phyloP scores from a whole-genome alignment of 1,284 basidiomycete genomes.

The Ceratobasidium sp. region DNA sequence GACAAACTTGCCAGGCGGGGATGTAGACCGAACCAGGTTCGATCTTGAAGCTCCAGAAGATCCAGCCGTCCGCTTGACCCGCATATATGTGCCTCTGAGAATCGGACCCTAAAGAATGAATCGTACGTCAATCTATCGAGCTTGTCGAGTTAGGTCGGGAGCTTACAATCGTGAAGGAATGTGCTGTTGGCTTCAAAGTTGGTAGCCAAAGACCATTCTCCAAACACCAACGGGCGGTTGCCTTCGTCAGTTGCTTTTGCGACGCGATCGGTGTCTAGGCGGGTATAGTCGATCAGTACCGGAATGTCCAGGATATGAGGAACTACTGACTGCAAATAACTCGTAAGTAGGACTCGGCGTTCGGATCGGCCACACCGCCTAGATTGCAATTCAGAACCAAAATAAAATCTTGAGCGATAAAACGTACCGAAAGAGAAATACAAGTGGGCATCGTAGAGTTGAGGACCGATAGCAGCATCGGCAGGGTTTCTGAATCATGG shows the following conservation, averaged over 20 bases:
- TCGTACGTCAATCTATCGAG: constrained; percentile 73
- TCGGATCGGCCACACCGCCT: constrained; percentile 76
- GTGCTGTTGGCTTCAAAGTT: constrained; percentile 72
- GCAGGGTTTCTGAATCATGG: constrained; percentile 66
- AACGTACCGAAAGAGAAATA: constrained; percentile 69
- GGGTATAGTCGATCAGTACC: constrained; percentile 18
- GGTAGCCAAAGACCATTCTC: constrained; percentile 79
- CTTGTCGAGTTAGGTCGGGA: not conserved
- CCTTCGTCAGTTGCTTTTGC: constrained; percentile 62
- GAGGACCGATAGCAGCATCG: constrained; percentile 72
- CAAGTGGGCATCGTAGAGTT: constrained; percentile 82
- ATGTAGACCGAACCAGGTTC: constrained; percentile 59
- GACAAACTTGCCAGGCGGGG: constrained; percentile 32
- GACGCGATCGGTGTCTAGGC: constrained; percentile 57
- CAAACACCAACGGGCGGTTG: constrained; percentile 64
- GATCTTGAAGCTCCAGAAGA: constrained; percentile 83
- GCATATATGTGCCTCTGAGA: constrained; percentile 74
- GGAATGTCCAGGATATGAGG: constrained; percentile 52
- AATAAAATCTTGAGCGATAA: constrained; percentile 24
- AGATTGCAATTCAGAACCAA: constrained; percentile 28
- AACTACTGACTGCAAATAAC: constrained; percentile 68
- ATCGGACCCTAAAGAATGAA: constrained; percentile 66
- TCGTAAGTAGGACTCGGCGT: constrained; percentile 71
- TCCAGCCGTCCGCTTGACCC: constrained; percentile 74
- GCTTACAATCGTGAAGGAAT: constrained; percentile 67